These are phyloP conservation scores for Epicoccum nigrum DNA, from an alignment of 2,329 filamentous ascomycete species.

Conservation along the genomic window DNA sequence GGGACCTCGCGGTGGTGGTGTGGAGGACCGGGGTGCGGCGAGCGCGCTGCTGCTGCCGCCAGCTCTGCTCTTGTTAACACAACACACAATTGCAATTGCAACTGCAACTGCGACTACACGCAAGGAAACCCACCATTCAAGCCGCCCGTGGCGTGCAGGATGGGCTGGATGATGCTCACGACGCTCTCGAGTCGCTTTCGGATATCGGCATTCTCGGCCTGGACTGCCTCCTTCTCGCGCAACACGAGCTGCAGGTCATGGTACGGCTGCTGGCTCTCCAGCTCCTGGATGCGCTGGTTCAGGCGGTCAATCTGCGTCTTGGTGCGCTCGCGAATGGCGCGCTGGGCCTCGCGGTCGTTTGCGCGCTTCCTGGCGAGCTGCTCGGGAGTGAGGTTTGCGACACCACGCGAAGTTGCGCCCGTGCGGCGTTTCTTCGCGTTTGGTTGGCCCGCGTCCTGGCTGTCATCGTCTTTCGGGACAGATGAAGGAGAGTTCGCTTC, in stretches of 20 bases:
- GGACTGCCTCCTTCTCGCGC: conserved; percentile 75
- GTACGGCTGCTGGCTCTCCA: conserved; percentile 81
- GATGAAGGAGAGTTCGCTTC: conserved; percentile 29
- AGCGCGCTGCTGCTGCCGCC: conserved; percentile 56
- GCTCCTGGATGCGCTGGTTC: conserved; percentile 73
- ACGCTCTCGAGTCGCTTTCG: conserved; percentile 70
- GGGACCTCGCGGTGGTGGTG: conserved; percentile 15
- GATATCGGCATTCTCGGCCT: conserved; percentile 81
- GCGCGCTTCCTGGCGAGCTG: conserved; percentile 89
- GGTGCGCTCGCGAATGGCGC: conserved; percentile 82
- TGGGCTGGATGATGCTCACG: conserved; percentile 67
- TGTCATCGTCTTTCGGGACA: conserved; percentile 18
- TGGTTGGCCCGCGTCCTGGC: conserved; percentile 21
- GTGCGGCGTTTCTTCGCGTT: conserved; percentile 42
- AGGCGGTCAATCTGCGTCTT: conserved; percentile 78
- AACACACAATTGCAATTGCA: too few relatives aligned
- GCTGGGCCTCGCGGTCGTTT: conserved; percentile 88
- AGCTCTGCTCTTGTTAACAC: conserved; percentile 46
- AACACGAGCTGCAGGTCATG: conserved; percentile 80
- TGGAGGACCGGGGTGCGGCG: conserved; percentile 47
- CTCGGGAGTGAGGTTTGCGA: conserved; percentile 84
- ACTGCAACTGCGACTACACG: background rate
- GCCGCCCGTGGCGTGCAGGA: conserved; percentile 54
- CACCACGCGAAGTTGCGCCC: conserved; percentile 67
- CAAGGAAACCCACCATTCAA: conserved; percentile 50